phyloP scores from a whole-genome alignment of 2,329 filamentous ascomycete genomes.

The Fusarium sp. region DNA sequence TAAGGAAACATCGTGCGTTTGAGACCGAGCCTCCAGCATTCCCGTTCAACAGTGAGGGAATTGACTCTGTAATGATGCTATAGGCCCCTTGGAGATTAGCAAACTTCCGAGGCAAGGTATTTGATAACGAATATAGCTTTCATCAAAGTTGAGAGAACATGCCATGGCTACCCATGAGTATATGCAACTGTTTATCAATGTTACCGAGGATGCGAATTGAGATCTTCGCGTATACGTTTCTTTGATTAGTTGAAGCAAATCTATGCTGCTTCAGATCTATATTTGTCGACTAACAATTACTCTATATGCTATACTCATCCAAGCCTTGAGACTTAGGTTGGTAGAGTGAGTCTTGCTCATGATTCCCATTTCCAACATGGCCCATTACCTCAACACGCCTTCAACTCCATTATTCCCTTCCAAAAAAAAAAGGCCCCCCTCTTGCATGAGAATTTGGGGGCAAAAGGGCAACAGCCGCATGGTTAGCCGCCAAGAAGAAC shows the following conservation, averaged over 20 bases:
- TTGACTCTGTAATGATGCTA: not conserved
- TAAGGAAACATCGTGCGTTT: slow-evolving; percentile 18
- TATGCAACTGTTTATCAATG: not conserved
- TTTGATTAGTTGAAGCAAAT: slow-evolving; percentile 29
- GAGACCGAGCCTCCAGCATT: slow-evolving; percentile 10
- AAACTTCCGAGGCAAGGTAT: not conserved
- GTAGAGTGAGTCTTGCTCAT: slow-evolving; percentile 31
- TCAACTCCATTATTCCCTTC: slow-evolving; percentile 34
- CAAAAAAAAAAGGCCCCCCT: slow-evolving; percentile 9
- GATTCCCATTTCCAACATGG: slow-evolving; percentile 34
- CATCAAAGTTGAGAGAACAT: not conserved
- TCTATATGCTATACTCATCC: slow-evolving; percentile 33
- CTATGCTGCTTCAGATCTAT: slow-evolving; percentile 31
- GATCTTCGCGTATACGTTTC: slow-evolving; percentile 16
- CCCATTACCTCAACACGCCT: slow-evolving; percentile 24
- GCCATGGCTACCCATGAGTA: not conserved
- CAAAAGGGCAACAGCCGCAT: slow-evolving; percentile 16
- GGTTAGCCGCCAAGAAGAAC: slow-evolving; percentile 14
- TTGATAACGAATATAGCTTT: not conserved
- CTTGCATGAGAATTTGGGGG: slow-evolving; percentile 3
- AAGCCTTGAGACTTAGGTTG: slow-evolving; percentile 4
- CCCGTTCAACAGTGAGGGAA: not conserved
- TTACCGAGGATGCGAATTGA: not conserved
- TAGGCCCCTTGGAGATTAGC: not conserved
- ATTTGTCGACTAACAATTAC: slow-evolving; percentile 27